Evolutionary conservation across 2,329 filamentous ascomycete species (phyloP).

Genomic region (Ilyonectria mors-panacis): DNA sequence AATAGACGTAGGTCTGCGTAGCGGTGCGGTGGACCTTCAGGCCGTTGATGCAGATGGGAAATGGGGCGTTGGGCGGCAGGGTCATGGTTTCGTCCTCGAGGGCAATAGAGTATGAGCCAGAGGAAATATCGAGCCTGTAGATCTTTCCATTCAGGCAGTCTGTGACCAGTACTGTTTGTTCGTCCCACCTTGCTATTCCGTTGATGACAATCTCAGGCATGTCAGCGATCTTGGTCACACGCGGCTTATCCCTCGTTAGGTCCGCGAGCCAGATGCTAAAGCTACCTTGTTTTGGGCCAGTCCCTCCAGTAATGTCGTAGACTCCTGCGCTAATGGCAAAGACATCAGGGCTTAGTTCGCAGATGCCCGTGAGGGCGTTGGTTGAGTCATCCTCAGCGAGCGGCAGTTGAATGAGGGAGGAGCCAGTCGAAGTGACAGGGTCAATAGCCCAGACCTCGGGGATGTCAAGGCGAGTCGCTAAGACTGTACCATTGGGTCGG

Average conservation of each 20-base stretch:
- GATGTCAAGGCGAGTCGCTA: slow-evolving; percentile 40
- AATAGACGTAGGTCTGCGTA: slow-evolving; percentile 35
- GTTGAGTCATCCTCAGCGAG: slow-evolving; percentile 20
- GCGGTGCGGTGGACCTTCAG: slow-evolving; percentile 37
- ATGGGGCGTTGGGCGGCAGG: slow-evolving; percentile 24
- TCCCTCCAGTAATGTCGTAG: slow-evolving; percentile 34
- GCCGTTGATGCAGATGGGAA: slow-evolving; percentile 39
- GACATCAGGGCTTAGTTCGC: slow-evolving; percentile 34
- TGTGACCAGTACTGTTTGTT: slow-evolving; percentile 34
- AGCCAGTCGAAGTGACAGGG: slow-evolving; percentile 30
- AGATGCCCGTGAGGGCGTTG: slow-evolving; percentile 39
- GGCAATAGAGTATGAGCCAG: slow-evolving; percentile 29
- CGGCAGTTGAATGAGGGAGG: slow-evolving; percentile 23
- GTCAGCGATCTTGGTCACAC: slow-evolving; percentile 18
- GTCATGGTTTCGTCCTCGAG: slow-evolving; percentile 39
- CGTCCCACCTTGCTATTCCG: slow-evolving; percentile 41
- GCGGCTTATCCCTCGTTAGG: slow-evolving; percentile 19
- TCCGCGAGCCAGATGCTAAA: slow-evolving; percentile 42
- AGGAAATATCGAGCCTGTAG: slow-evolving; percentile 34
- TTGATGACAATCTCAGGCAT: slow-evolving; percentile 35
- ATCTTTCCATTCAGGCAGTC: slow-evolving; percentile 39
- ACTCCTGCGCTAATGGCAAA: slow-evolving; percentile 37
- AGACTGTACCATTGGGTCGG: slow-evolving; percentile 30
- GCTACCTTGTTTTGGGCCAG: slow-evolving; percentile 21
- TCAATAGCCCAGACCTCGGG: slow-evolving; percentile 41